These are phyloP conservation scores for Suillus sp. DNA, from an alignment of 768 basidiomycete species.

Conservation along the genomic window DNA sequence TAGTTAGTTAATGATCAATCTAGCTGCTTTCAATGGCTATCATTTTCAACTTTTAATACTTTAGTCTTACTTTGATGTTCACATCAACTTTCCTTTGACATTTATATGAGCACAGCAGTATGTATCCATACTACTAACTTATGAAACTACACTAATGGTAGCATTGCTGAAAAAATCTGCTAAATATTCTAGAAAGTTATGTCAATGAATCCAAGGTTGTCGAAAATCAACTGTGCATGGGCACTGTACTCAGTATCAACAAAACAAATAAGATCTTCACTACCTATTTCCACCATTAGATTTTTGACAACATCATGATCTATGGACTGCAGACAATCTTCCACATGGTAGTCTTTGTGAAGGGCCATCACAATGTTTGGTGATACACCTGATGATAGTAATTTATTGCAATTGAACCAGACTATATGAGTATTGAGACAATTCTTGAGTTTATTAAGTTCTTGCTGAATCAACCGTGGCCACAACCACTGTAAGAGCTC, in stretches of 20 bases:
- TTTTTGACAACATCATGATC: conserved; percentile 22
- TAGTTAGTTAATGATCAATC: neutral
- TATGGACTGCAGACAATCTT: conserved; percentile 23
- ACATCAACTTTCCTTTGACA: neutral
- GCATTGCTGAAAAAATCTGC: conserved; percentile 22
- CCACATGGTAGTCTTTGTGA: conserved; percentile 18
- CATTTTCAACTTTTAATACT: neutral
- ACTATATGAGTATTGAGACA: conserved; percentile 22
- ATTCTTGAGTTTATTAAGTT: conserved; percentile 22
- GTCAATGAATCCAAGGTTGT: conserved; percentile 12
- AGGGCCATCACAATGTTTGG: conserved; percentile 19
- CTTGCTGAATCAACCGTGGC: conserved; percentile 30
- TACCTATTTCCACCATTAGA: conserved; percentile 27
- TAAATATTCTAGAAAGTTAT: conserved; percentile 24
- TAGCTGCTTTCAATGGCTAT: neutral
- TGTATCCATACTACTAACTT: neutral
- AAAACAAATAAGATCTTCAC: conserved; percentile 25
- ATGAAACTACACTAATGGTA: conserved; percentile 22
- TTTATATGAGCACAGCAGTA: neutral
- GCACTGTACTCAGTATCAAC: conserved; percentile 19
- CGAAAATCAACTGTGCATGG: conserved; percentile 20
- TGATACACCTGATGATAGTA: conserved; percentile 25
- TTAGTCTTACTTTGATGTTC: too few species aligned
- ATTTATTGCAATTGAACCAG: conserved; percentile 22
- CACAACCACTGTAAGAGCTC: conserved; percentile 35